Evolutionary conservation across 495 filamentous ascomycete genomes (phyloP), one percentile per base, ranked within the genome.

Genomic region (Lasiosphaeria hispida): DNA sequence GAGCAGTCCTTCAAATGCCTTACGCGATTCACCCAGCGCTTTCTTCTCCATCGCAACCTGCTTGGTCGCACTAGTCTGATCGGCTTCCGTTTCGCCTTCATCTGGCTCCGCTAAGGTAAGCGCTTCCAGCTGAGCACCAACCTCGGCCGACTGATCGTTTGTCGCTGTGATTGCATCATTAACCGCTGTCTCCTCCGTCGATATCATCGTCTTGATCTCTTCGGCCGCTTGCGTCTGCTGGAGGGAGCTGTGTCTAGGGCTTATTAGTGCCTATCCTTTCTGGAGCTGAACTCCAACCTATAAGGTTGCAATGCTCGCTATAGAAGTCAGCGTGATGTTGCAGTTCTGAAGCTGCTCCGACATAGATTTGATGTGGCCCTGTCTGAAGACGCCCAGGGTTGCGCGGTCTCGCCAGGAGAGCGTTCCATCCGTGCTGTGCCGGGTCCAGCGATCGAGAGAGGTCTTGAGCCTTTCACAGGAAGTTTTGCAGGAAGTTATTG

Each of bases 301-400:
- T 66, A 75, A 68, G 30, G 71, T 73, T 23, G 71, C 72, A 11
- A 68, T 63, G 55, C 64, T 61, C 15, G 64, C 58, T 19, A 70
- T 59, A 9, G 60, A 61, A 34, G 66, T 73, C n/a, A 73, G 66
- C 23, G 67, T 57, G 37, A 68, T 40, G 55, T 69, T 68, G 57
- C 65, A 71, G 56, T 53, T 62, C 53, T 69, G 63, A 48, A 75
- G 67, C 67, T 75, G 64, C 57, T 67, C 64, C 36, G 69, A 69
- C 61, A 70, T 70, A 37, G 71, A 59, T 59, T 71, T 69, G 10
- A 68, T 58, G 44, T 68, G 58, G 42, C 53, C 61, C 58, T 72
- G 59, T 63, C 65, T 71, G 53, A 73, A 65, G 64, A 72, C 65
- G 48, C 70, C 73, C 7, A 75, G 57, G 47, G 57, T 70, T 59